These are phyloP conservation scores for Carallia brachiata DNA, from an alignment of 345 rosid species.

Conservation along the genomic window DNA sequence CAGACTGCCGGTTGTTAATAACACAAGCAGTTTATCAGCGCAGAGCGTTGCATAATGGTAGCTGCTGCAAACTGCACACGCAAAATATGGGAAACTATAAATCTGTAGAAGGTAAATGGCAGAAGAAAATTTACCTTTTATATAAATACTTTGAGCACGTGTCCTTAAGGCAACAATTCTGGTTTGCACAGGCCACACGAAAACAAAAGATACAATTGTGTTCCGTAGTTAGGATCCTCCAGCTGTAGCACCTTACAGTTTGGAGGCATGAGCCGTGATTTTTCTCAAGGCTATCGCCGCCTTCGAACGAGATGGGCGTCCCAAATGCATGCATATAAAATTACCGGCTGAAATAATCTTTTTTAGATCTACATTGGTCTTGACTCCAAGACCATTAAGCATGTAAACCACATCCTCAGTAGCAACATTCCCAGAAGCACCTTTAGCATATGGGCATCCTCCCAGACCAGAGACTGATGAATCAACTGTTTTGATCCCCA, in stretches of 20 bases:
- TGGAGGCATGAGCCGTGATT: conserved; percentile 58
- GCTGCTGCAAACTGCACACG: too few species aligned
- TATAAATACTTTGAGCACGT: too few species aligned
- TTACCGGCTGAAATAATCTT: conserved; percentile 61
- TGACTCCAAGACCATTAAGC: conserved; percentile 75
- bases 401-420: conserved; percentile 76
- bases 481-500: conserved; percentile 69
- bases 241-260: conserved; percentile 36
- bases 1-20: too few species aligned
- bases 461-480: conserved; percentile 67
- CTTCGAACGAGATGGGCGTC: conserved; percentile 62
- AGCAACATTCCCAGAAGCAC: conserved; percentile 76
- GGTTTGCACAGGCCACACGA: neutral
- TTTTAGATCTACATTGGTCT: conserved; percentile 58
- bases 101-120: too few species aligned
- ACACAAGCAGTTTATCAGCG: too few species aligned
- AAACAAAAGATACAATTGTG: neutral
- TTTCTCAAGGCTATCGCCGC: conserved; percentile 53
- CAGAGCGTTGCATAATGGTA: too few species aligned
- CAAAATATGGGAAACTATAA: too few species aligned
- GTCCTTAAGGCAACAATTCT: too few species aligned
- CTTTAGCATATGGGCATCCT: conserved; percentile 82
- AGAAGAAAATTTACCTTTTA: too few species aligned
- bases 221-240: neutral
- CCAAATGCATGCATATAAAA: conserved; percentile 58